Conservation (phyloP, 2,329 filamentous ascomycete genomes). For the Diaporthe amygdali region DNA sequence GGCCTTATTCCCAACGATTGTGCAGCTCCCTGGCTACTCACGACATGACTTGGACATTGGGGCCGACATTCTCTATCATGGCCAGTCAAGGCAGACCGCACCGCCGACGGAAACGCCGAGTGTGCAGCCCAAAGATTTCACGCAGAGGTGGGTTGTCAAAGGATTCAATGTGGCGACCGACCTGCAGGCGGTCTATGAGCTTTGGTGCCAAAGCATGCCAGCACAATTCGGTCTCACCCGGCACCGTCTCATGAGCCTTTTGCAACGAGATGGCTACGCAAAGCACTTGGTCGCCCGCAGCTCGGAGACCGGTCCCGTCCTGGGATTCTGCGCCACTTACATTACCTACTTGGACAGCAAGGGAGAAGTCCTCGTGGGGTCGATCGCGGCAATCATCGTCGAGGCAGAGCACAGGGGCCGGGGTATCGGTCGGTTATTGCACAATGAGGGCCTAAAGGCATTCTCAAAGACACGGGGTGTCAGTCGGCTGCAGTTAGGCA, state of each 20-base stretch:
- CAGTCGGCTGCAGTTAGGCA: conserved; percentile 60
- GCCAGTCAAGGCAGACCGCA: conserved; percentile 30
- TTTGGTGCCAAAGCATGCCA: conserved; percentile 54
- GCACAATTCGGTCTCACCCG: conserved; percentile 51
- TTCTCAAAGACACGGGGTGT: conserved; percentile 58
- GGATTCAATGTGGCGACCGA: conserved; percentile 46
- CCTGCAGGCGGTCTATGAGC: conserved; percentile 44
- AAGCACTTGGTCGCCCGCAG: conserved; percentile 62
- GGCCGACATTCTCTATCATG: conserved; percentile 54
- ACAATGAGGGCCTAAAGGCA: conserved; percentile 55
- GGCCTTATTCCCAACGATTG: conserved; percentile 54
- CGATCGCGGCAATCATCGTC: conserved; percentile 60
- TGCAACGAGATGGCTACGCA: conserved; percentile 60
- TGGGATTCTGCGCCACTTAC: conserved; percentile 67
- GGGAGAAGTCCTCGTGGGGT: conserved; percentile 59
- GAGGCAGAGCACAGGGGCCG: conserved; percentile 49
- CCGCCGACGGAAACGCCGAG: conserved; percentile 26
- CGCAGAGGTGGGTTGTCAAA: conserved; percentile 47
- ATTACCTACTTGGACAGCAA: conserved; percentile 61
- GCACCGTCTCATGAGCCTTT: conserved; percentile 48
- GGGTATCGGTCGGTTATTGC: conserved; percentile 59
- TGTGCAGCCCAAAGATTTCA: conserved; percentile 36
- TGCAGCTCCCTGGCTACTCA: conserved; percentile 56
- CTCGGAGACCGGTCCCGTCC: conserved; percentile 45
- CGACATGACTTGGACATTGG: conserved; percentile 52